These are phyloP conservation scores for Haplographium delicatum DNA, from an alignment of 495 filamentous ascomycete species.

Conservation along the genomic window DNA sequence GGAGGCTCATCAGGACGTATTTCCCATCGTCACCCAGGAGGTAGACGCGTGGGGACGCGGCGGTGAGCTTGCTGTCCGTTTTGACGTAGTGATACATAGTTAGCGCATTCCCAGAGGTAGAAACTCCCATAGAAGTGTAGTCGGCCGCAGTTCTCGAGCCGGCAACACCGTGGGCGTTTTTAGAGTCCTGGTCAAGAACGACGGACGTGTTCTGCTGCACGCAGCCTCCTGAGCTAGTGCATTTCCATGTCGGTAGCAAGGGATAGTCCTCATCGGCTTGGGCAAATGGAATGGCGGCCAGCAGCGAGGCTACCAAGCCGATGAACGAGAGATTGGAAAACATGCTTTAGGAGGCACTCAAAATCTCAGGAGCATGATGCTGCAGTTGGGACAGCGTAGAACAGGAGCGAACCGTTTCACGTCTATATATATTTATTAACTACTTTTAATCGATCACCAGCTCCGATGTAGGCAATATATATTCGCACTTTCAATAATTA, in stretches of 20 bases:
- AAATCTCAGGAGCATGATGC: not conserved
- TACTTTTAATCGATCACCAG: slow-evolving; percentile 15
- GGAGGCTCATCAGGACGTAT: slow-evolving; percentile 54
- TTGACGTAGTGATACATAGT: slow-evolving; percentile 47
- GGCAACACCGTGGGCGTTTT: slow-evolving; percentile 45
- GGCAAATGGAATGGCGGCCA: slow-evolving; percentile 14
- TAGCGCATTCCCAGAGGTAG: slow-evolving; percentile 44
- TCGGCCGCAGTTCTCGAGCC: slow-evolving; percentile 53
- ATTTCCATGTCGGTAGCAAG: slow-evolving; percentile 51
- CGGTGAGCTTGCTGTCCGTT: slow-evolving; percentile 3
- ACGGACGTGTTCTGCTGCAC: slow-evolving; percentile 44
- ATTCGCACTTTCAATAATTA: slow-evolving; percentile 23
- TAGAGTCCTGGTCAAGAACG: slow-evolving; percentile 61
- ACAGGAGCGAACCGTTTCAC: slow-evolving; percentile 10
- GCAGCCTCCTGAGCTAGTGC: slow-evolving; percentile 48
- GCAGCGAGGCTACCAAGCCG: slow-evolving; percentile 19
- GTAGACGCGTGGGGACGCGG: slow-evolving; percentile 51
- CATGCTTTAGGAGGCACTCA: slow-evolving; percentile 13
- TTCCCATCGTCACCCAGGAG: slow-evolving; percentile 50
- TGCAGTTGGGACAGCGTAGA: slow-evolving; percentile 4
- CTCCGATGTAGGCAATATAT: slow-evolving; percentile 12
- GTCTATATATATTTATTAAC: slow-evolving; percentile 13
- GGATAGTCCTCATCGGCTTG: slow-evolving; percentile 53
- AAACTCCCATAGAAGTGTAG: slow-evolving; percentile 50
- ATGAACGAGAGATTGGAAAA: slow-evolving; percentile 23